phyloP scores from a whole-genome alignment of 148 eudicot genomes.

The Pharnaceum exiguum region DNA sequence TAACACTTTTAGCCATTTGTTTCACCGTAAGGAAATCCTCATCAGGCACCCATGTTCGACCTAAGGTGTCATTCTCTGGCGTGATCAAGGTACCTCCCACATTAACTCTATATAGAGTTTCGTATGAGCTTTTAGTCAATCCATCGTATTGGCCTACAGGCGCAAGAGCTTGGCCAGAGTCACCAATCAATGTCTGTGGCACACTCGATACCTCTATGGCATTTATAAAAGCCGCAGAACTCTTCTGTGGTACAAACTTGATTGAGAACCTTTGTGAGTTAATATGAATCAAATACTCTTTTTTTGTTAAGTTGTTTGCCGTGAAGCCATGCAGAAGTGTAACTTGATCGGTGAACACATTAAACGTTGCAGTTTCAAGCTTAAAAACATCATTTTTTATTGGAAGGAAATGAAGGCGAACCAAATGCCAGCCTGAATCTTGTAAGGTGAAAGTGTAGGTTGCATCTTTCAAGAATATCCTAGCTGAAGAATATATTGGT shows the following conservation, averaged over 20 bases:
- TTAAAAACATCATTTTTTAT: conserved; percentile 38
- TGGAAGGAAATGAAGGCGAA: conserved; percentile 68
- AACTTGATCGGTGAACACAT: conserved; percentile 45
- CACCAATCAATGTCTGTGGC: conserved; percentile 46
- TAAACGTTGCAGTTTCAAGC: conserved; percentile 47
- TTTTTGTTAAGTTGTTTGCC: conserved; percentile 20
- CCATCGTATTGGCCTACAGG: conserved; percentile 43
- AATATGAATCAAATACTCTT: conserved; percentile 58
- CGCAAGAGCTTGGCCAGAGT: conserved; percentile 36
- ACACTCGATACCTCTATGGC: conserved; percentile 73
- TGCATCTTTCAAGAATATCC: conserved; percentile 59
- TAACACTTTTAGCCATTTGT: conserved; percentile 23
- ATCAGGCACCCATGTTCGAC: conserved; percentile 56
- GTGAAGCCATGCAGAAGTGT: conserved; percentile 55
- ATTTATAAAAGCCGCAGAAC: conserved; percentile 57
- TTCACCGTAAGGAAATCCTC: conserved; percentile 29
- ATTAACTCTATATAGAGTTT: conserved; percentile 57
- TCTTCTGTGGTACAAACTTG: conserved; percentile 39
- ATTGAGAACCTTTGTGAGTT: conserved; percentile 39
- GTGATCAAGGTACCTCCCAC: conserved; percentile 52
- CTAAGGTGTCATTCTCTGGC: conserved; percentile 52
- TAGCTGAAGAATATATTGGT: conserved; percentile 50
- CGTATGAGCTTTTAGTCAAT: conserved; percentile 27
- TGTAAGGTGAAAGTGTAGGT: conserved; percentile 53
- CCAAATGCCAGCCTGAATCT: conserved; percentile 89